A percentile compares a stretch with the other conserved stretches of the same genome.
Evolutionary conservation across 2,329 filamentous ascomycete species (phyloP).

Genomic region (Graphilbum ipis-grandicollis): DNA sequence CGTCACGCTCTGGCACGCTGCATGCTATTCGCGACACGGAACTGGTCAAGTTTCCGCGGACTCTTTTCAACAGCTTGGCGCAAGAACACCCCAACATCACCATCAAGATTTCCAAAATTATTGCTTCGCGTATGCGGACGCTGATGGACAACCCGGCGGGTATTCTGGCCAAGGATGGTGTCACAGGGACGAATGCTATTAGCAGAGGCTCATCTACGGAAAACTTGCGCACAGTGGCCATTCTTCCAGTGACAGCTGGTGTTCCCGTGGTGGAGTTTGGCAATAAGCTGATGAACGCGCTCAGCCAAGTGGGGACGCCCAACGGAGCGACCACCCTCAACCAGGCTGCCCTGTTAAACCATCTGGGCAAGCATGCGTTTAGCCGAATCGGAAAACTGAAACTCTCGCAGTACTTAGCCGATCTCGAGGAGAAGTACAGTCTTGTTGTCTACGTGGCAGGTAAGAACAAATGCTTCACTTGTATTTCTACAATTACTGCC

Average conservation of each 20-base stretch:
- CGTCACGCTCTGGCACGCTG: slow-evolving; percentile 71
- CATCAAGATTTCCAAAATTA: slow-evolving; percentile 97
- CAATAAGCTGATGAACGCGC: slow-evolving; percentile 70
- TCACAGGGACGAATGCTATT: slow-evolving; percentile 35
- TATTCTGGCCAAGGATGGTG: slow-evolving; percentile 44
- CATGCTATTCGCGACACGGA: slow-evolving; percentile 96
- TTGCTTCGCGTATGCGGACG: slow-evolving; percentile 83
- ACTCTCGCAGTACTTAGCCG: slow-evolving; percentile 85
- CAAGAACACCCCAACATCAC: slow-evolving; percentile 96
- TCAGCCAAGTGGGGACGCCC: slow-evolving; percentile 74
- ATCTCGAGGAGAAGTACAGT: slow-evolving; percentile 92
- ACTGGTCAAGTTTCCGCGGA: slow-evolving; percentile 87
- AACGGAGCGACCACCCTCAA: slow-evolving; percentile 87
- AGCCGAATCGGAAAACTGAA: slow-evolving; percentile 95
- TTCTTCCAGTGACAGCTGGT: slow-evolving; percentile 77
- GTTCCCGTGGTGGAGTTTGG: slow-evolving; percentile 92
- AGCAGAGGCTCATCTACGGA: slow-evolving; percentile 68
- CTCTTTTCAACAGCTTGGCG: slow-evolving; percentile 90
- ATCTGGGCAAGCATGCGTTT: slow-evolving; percentile 89
- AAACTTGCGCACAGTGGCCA: slow-evolving; percentile 82
- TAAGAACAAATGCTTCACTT: too few relatives aligned
- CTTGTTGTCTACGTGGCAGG: slow-evolving; percentile 85
- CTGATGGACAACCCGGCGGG: slow-evolving; percentile 67
- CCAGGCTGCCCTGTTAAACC: slow-evolving; percentile 83
- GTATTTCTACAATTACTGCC: too few relatives aligned